A percentile compares a stretch with the other conserved stretches of the same genome.
phyloP scores from a whole-genome alignment of 2,329 filamentous ascomycete genomes.

The Nigrograna mackinnonii region DNA sequence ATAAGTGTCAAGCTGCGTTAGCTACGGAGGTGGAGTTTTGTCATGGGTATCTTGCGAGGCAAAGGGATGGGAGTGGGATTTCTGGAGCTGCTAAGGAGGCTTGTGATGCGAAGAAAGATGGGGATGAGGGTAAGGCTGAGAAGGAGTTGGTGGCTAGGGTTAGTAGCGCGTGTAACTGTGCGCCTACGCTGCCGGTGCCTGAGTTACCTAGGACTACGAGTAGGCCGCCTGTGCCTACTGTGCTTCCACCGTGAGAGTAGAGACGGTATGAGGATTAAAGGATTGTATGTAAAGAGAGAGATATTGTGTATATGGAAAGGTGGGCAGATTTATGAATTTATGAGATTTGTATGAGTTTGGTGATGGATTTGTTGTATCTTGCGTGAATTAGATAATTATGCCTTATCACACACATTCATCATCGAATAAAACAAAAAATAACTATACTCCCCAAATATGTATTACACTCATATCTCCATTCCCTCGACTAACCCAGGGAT shows the following conservation, averaged over 20 bases:
- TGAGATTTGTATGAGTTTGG: no score
- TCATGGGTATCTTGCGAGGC: conserved; percentile 16
- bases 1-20: conserved; percentile 22
- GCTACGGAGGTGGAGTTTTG: conserved; percentile 21
- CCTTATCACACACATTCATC: no score
- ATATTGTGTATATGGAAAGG: no score
- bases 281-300: no score
- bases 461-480: no score
- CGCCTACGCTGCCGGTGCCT: conserved; percentile 23
- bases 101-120: conserved; percentile 4
- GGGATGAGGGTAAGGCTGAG: conserved; percentile 20
- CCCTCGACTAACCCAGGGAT: no score
- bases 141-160: conserved; percentile 19
- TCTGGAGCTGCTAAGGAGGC: conserved; percentile 18
- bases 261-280: no score
- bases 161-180: conserved; percentile 26
- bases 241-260: conserved; percentile 20
- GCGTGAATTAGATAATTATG: no score
- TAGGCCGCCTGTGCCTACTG: conserved; percentile 25
- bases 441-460: no score
- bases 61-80: conserved; percentile 16
- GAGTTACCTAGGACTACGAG: conserved; percentile 26
- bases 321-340: no score
- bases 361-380: no score
- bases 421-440: no score